Evolutionary conservation across 352 stramenopile species (phyloP).

Genomic region (Phytophthora chlamydospora): DNA sequence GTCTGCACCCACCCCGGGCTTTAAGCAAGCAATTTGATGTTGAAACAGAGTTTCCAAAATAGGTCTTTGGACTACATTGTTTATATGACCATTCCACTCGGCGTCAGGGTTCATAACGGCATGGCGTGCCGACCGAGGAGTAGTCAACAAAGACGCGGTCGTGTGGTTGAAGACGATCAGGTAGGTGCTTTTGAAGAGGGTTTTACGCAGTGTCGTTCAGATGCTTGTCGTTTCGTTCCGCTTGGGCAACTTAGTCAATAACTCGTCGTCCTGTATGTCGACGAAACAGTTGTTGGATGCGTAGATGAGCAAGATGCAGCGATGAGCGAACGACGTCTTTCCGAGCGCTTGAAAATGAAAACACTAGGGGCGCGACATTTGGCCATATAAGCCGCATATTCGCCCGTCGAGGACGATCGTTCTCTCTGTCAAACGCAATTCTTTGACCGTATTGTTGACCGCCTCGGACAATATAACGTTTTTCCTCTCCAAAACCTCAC

Average conservation of each 20-base stretch:
- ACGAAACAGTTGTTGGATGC: conserved; percentile 18
- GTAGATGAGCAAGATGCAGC: neutral
- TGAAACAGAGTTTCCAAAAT: conserved; percentile 27
- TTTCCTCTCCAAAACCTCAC: conserved; percentile 4
- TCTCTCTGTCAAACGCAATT: neutral
- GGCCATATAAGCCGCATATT: conserved; percentile 14
- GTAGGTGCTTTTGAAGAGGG: conserved; percentile 1
- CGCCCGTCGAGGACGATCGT: neutral
- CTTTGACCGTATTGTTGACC: neutral
- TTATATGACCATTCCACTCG: conserved; percentile 26
- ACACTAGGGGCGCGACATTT: conserved; percentile 8
- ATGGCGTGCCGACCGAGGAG: conserved; percentile 29
- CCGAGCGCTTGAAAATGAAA: conserved; percentile 11
- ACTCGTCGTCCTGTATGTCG: conserved; percentile 18
- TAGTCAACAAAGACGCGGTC: conserved; percentile 38
- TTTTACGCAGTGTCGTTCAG: conserved; percentile 6
- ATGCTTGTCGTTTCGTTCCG: conserved; percentile 11
- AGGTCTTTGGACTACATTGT: conserved; percentile 30
- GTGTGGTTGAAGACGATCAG: conserved; percentile 40
- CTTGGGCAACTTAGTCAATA: neutral
- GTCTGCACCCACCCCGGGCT: conserved; percentile 20
- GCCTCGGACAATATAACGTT: neutral
- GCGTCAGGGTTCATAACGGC: conserved; percentile 2
- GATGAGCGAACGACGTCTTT: neutral
- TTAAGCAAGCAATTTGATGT: conserved; percentile 32